These are phyloP conservation scores for Phytophthora syringae DNA, from an alignment of 352 stramenopile genomes.

Conservation along the genomic window DNA sequence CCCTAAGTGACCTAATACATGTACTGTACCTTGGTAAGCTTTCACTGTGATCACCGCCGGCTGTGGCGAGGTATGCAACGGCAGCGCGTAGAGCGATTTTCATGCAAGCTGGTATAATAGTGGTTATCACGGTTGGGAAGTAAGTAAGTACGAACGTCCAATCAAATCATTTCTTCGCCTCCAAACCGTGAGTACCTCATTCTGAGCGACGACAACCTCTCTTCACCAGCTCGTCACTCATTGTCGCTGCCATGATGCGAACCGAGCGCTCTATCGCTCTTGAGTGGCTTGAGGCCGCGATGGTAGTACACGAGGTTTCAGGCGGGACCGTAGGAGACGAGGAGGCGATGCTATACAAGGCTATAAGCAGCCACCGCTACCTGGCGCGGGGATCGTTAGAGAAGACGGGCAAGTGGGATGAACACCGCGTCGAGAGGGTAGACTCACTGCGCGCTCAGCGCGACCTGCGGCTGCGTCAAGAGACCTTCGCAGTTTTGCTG, in stretches of 20 bases:
- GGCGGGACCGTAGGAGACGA: not conserved
- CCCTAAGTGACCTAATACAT: no score
- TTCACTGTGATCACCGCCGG: no score
- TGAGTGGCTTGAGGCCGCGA: slow-evolving; percentile 1
- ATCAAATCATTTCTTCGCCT: slow-evolving; percentile 4
- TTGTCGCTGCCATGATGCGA: not conserved
- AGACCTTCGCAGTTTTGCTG: not conserved
- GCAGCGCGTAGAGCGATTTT: no score
- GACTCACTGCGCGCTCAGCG: not conserved
- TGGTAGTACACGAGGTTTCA: not conserved
- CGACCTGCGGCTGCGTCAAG: not conserved
- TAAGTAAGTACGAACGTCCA: slow-evolving; percentile 2
- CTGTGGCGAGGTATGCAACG: no score
- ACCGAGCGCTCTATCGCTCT: not conserved
- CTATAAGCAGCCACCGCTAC: not conserved
- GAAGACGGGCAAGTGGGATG: not conserved
- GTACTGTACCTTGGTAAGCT: no score
- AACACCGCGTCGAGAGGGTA: not conserved
- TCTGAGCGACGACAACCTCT: no score
- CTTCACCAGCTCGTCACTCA: not conserved
- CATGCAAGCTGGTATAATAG: slow-evolving; percentile 2
- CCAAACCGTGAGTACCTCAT: slow-evolving; percentile 2
- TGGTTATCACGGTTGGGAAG: slow-evolving; percentile 12
- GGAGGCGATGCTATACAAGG: not conserved
- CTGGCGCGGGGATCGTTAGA: not conserved